Conservation (phyloP, 768 basidiomycete species). For the Termitomyces sp. region DNA sequence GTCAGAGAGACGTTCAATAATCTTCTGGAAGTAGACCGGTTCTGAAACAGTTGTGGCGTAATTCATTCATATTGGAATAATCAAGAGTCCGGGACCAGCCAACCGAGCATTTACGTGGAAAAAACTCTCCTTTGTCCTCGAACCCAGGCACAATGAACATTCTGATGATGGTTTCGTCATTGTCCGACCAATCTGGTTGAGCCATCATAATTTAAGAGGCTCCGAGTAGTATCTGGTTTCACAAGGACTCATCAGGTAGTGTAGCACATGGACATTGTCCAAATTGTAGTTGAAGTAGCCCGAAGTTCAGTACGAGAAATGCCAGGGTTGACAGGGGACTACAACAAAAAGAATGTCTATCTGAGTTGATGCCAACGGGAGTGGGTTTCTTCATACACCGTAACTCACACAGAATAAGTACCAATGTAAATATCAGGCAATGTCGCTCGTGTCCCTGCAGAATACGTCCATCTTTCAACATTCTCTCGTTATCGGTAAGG, state of each 20-base stretch:
- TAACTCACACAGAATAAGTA: not conserved
- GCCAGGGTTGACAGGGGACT: not conserved
- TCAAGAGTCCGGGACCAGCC: not conserved
- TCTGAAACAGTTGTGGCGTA: not conserved
- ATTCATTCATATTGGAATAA: no score
- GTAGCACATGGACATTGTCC: not conserved
- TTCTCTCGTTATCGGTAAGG: not conserved
- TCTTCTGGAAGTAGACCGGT: not conserved
- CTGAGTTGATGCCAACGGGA: not conserved
- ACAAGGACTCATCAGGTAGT: not conserved
- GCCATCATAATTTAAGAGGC: not conserved
- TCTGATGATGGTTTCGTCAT: not conserved
- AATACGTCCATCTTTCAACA: not conserved
- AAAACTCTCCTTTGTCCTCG: not conserved
- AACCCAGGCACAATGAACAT: not conserved
- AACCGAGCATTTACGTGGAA: not conserved
- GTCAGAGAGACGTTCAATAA: not conserved
- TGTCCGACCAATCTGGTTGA: not conserved
- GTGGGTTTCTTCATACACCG: no score
- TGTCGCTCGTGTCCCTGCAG: not conserved
- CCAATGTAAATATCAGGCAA: not conserved
- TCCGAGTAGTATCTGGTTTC: not conserved
- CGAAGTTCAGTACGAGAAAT: not conserved
- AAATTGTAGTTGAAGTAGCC: not conserved
- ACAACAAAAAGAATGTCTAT: not conserved